Conservation (phyloP, 2,329 filamentous ascomycete species). For the Fusarium sp. region DNA sequence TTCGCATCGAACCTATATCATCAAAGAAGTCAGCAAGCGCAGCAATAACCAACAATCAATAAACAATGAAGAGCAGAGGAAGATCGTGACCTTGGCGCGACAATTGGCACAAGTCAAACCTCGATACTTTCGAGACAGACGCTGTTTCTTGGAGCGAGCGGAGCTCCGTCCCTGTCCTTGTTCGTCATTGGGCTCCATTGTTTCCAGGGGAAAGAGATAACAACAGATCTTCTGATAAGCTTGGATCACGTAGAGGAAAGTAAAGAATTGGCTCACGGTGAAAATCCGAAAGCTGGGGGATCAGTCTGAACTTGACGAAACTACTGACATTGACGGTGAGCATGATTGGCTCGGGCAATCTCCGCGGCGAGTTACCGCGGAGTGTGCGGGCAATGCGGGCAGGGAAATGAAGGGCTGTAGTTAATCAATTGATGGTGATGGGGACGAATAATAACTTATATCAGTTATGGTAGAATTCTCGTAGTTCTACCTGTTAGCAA, state of each 20-base stretch:
- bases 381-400: background rate
- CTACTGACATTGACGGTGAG: background rate
- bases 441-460: background rate
- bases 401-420: background rate
- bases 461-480: too few species aligned
- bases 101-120: conserved; percentile 8
- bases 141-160: conserved; percentile 8
- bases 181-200: conserved; percentile 2
- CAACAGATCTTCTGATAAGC: background rate
- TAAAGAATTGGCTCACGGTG: background rate
- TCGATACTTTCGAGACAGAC: conserved; percentile 4
- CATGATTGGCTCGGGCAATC: background rate
- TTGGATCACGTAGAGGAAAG: background rate
- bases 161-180: background rate
- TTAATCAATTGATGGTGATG: background rate
- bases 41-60: fast-evolving
- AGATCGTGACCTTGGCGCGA: background rate
- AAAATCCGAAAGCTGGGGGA: background rate
- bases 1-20: background rate
- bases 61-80: background rate
- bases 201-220: background rate
- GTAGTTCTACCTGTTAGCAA: too few species aligned
- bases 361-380: background rate
- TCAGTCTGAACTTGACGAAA: background rate
- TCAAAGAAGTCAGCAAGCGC: background rate